Base-by-base conservation (phyloP, 305 asterid species). In the Coffea humblotiana region DNA sequence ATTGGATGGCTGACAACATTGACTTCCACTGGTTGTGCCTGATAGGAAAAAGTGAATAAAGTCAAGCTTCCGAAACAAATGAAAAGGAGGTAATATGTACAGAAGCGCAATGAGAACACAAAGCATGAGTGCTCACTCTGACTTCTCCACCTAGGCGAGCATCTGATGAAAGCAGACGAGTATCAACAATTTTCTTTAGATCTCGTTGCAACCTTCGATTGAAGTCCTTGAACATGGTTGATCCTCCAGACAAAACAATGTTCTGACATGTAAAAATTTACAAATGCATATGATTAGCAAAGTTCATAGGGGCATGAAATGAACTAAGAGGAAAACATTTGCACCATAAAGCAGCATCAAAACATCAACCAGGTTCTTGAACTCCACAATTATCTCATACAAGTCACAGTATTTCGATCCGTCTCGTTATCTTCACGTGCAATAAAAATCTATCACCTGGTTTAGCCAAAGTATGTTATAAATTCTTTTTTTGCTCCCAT, bases 201-300 rank as follows among this genome's bases (percentile, higher is more conserved):
- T 95, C 98, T 70, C 99, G 85, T 80, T 95, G 99, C 89, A 93
- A 87, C 87, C 99, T 90, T 85, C 91, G 84, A 76, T 86, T 88
- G 90, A 95, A 95, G 83, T 91, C 99, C 87, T 95, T 93, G 88
- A 95, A 95, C 98, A 93, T 91, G 80, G 96, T 92, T 82, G 99
- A 92, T 82, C 98, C 99, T 77, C 99, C 99, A 69, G 99, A 95
- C 80, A 95, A 86, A 68, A 95, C 97, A 81, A 95, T 83, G 83
- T 93, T 95, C 99, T 95, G 90, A 71, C 79, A 85, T 69, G 79
- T 74, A 68, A 29, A 72, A n/a, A 63, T 76, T 65, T 14, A 35
- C 69, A 23, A 56, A 43, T 25, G 78, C 73, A 74, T 32, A 32
- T 63, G 60, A 66, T 21, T 76, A 76, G 54, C 48, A 76, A 72